phyloP scores from a whole-genome alignment of 441 rosid species.

The Melastoma candidum region DNA sequence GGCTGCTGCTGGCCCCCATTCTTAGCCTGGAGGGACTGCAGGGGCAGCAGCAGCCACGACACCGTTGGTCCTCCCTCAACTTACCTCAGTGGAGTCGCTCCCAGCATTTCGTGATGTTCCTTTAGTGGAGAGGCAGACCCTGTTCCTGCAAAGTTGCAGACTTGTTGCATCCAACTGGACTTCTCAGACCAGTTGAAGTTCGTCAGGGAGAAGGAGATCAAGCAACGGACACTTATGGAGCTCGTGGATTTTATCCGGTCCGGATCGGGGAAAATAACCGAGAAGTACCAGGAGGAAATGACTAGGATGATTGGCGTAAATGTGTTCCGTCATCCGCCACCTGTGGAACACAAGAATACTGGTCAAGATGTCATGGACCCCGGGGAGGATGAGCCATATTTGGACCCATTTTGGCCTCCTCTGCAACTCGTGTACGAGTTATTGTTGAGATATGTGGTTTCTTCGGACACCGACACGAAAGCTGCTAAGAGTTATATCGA shows the following conservation, averaged over 20 bases:
- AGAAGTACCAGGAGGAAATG: slow-evolving; percentile 74
- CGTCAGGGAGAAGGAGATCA: slow-evolving; percentile 76
- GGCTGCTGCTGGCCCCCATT: slow-evolving; percentile 20
- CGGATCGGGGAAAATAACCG: slow-evolving; percentile 40
- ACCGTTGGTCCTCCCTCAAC: slow-evolving; percentile 30
- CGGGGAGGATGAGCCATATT: slow-evolving; percentile 68
- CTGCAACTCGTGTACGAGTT: too few relatives aligned
- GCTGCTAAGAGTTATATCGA: slow-evolving; percentile 55
- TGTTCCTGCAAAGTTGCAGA: too few relatives aligned
- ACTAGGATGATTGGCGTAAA: slow-evolving; percentile 60
- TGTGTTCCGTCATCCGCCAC: slow-evolving; percentile 68
- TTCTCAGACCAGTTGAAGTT: slow-evolving; percentile 41
- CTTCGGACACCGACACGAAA: neutral
- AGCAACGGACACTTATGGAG: slow-evolving; percentile 66
- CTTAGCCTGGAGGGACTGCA: slow-evolving; percentile 13
- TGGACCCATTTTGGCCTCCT: too few relatives aligned
- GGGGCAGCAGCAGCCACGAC: neutral
- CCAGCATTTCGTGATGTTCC: slow-evolving; percentile 22
- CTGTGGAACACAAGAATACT: slow-evolving; percentile 63
- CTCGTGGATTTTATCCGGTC: slow-evolving; percentile 39
- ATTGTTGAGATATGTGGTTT: too few relatives aligned
- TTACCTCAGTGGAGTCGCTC: slow-evolving; percentile 57
- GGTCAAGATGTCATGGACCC: slow-evolving; percentile 74
- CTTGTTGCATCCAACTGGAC: slow-evolving; percentile 31
- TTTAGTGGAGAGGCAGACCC: too few relatives aligned